phyloP scores from a whole-genome alignment of 202 grass and related monocot species.

The Carex sylvatica region DNA sequence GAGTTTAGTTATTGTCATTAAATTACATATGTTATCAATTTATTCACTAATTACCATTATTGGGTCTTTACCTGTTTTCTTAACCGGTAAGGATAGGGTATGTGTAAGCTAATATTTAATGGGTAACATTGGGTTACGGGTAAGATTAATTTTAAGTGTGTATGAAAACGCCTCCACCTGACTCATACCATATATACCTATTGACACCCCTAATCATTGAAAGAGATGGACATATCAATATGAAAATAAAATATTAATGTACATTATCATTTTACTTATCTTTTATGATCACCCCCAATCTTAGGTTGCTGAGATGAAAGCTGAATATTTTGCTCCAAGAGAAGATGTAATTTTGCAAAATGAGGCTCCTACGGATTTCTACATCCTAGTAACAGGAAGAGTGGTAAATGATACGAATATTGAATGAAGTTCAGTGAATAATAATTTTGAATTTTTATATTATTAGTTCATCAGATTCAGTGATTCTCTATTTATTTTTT shows the following conservation, averaged over 20 bases:
- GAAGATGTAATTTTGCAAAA: slow-evolving; percentile 98
- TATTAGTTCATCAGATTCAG: slow-evolving; percentile 11
- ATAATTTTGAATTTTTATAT: background rate
- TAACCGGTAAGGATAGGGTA: no score
- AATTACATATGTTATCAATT: no score
- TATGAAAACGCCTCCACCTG: no score
- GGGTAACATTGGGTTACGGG: no score
- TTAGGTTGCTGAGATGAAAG: slow-evolving; percentile 98
- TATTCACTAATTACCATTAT: no score
- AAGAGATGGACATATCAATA: background rate
- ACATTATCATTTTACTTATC: slow-evolving; percentile 13
- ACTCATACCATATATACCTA: no score
- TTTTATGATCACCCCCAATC: slow-evolving; percentile 10
- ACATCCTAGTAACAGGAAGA: slow-evolving; percentile 79
- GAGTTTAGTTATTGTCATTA: no score
- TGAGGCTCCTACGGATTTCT: slow-evolving; percentile 97
- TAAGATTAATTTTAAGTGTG: no score
- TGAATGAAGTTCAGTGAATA: background rate
- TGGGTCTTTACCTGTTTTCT: no score
- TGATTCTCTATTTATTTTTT: slow-evolving; percentile 25
- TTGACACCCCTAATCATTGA: background rate
- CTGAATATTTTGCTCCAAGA: slow-evolving; percentile 96
- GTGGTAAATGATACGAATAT: slow-evolving; percentile 44
- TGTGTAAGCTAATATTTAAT: no score
- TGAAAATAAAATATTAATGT: background rate